Evolutionary conservation across 78 protist genomes (phyloP).

Genomic region (Chrysochromulina tobinii): DNA sequence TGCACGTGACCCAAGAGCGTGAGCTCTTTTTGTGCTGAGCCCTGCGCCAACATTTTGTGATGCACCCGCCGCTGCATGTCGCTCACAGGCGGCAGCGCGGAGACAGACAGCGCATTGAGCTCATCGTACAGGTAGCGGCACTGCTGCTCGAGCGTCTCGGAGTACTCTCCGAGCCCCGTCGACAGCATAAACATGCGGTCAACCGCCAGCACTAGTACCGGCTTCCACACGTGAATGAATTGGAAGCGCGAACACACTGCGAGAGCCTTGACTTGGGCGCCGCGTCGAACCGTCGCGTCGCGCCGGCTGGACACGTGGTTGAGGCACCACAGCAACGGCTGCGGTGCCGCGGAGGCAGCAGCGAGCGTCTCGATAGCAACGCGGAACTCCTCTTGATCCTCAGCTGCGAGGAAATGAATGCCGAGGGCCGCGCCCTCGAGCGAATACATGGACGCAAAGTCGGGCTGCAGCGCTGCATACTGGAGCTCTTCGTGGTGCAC

Average conservation of each 20-base stretch:
- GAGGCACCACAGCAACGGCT: conserved; percentile 75
- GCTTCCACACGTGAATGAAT: conserved; percentile 73
- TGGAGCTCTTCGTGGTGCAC: not conserved
- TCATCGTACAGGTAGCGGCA: too few species aligned
- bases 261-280: conserved; percentile 76
- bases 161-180: too few species aligned
- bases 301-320: conserved; percentile 66
- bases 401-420: not conserved
- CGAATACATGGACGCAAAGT: not conserved
- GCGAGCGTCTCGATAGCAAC: not conserved
- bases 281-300: conserved; percentile 55
- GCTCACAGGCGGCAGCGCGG: too few species aligned
- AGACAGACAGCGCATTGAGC: too few species aligned
- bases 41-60: too few species aligned
- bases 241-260: conserved; percentile 75
- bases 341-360: not conserved
- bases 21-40: too few species aligned
- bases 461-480: not conserved
- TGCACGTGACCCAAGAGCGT: too few species aligned
- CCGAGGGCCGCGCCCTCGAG: not conserved
- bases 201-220: conserved; percentile 68
- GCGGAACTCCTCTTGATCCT: not conserved
- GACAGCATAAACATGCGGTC: conserved; percentile 47
- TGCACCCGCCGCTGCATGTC: too few species aligned
- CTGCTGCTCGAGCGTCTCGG: too few species aligned